Evolutionary conservation across 805 yeast species (phyloP).

Genomic region (Lipomyces kockii): DNA sequence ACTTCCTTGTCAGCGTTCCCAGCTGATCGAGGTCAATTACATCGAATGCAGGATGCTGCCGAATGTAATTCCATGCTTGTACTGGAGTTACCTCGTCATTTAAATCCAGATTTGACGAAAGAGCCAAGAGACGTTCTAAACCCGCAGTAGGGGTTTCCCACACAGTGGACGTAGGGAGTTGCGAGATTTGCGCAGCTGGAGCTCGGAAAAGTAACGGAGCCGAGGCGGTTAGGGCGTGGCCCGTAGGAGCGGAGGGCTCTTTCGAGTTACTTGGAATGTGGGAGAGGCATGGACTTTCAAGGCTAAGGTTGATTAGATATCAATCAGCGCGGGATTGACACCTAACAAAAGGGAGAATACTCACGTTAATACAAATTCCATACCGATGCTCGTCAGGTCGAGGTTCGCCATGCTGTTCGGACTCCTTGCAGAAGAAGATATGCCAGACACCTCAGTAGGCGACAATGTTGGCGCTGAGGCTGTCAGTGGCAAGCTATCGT

Average conservation of each 20-base stretch:
- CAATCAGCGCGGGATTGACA: background rate
- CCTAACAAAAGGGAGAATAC: background rate
- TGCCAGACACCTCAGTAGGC: background rate
- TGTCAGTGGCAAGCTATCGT: background rate
- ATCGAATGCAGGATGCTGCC: background rate
- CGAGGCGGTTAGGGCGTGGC: slow-evolving; percentile 2
- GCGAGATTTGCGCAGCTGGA: background rate
- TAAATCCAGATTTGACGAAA: slow-evolving; percentile 3
- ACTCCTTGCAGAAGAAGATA: background rate
- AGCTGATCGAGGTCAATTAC: background rate
- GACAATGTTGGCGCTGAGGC: background rate
- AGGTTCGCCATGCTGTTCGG: background rate
- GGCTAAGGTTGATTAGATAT: background rate
- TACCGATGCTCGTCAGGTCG: background rate
- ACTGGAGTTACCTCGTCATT: background rate
- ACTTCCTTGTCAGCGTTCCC: background rate
- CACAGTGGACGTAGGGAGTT: background rate
- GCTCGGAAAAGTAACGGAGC: background rate
- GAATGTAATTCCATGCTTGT: slow-evolving; percentile 6
- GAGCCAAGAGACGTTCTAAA: slow-evolving; percentile 1
- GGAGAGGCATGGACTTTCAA: slow-evolving; percentile 3
- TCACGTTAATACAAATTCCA: slow-evolving; percentile 3
- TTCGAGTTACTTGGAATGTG: background rate
- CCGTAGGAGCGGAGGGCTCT: background rate
- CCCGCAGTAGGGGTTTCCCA: background rate